Base-by-base conservation (phyloP, 2,329 filamentous ascomycete species). In the Diaporthe sp. region DNA sequence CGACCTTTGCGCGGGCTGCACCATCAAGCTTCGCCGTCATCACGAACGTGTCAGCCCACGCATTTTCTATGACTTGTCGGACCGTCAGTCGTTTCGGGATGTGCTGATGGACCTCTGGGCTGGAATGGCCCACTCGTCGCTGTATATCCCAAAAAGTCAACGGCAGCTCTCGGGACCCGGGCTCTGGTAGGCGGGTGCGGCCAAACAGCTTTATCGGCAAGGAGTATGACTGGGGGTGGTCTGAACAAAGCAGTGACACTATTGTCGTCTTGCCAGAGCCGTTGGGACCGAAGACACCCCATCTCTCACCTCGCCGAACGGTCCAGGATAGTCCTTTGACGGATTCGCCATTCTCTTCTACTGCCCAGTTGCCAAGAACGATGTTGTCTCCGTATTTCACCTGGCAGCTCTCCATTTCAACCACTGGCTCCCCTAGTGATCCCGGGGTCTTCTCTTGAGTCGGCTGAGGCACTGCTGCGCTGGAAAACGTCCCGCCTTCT, bases 211-310 rank as follows among this genome's bases (percentile, higher is more conserved):
- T 93, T 75, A 99, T 93, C 0, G 96, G 96, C 32, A 96, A 90
- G 0, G 94, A 94, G 82, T 98, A 99, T 0, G 96, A 92, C 82
- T 98, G 96, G 0, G 97, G 97, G 79, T 99, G 97, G 80, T 99
- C 97, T 1, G 96, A 98, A 75, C 94, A 97, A 74, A 99, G 94
- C 8, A 99, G 88, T 7, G 95, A 97, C 37, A 98, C 90, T 51
- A 99, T 89, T 0, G 97, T 99, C 0, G 97, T 99, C 86, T 99
- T 99, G 25, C 97, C 97, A 0, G 95, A 98, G 17, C 94, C 97
- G 79, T 99, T 98, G 42, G 96, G 93, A 0, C 97, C 97, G 80
- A 99, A 97, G 25, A 98, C 90, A 4, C 94, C 96, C 94, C 95
- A 98, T 76, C 96, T 91, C 81, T 98, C 92, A 32, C 96, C 96